Evolutionary conservation across 352 stramenopile species (phyloP).

Genomic region (Sclerospora graminicola): DNA sequence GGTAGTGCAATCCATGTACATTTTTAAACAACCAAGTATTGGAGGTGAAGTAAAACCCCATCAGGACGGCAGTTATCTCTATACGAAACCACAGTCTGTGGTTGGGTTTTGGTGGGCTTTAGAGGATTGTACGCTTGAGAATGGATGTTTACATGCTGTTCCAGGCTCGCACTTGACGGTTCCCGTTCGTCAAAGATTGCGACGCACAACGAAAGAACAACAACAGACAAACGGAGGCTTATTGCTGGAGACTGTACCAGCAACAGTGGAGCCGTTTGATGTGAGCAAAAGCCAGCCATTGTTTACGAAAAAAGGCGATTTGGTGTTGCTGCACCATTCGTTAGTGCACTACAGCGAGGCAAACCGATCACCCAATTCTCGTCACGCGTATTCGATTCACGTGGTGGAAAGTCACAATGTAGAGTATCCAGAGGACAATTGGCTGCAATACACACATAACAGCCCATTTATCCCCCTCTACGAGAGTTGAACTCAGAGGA

Average conservation of each 20-base stretch:
- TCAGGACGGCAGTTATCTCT: constrained; percentile 96
- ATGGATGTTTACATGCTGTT: constrained; percentile 92
- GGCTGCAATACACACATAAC: constrained; percentile 86
- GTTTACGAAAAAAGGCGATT: constrained; percentile 87
- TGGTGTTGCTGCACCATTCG: constrained; percentile 88
- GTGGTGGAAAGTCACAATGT: constrained; percentile 87
- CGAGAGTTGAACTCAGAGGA: constrained; percentile 13
- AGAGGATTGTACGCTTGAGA: constrained; percentile 90
- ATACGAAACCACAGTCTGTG: constrained; percentile 92
- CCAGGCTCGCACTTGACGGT: constrained; percentile 83
- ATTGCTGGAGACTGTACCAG: constrained; percentile 53
- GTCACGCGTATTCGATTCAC: constrained; percentile 95
- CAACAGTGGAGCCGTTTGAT: constrained; percentile 43
- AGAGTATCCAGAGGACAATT: constrained; percentile 86
- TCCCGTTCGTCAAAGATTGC: constrained; percentile 77
- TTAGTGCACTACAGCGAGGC: constrained; percentile 93
- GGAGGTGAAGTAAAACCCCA: constrained; percentile 91
- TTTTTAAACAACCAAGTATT: constrained; percentile 93
- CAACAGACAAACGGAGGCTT: constrained; percentile 23
- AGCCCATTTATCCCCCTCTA: constrained; percentile 59
- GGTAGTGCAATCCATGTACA: constrained; percentile 94
- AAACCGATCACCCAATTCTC: constrained; percentile 81
- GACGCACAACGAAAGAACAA: constrained; percentile 49
- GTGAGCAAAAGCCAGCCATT: constrained; percentile 46
- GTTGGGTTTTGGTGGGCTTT: constrained; percentile 93